Evolutionary conservation across 2,329 filamentous ascomycete genomes (phyloP).

Genomic region (Colletotrichum gigasporum): DNA sequence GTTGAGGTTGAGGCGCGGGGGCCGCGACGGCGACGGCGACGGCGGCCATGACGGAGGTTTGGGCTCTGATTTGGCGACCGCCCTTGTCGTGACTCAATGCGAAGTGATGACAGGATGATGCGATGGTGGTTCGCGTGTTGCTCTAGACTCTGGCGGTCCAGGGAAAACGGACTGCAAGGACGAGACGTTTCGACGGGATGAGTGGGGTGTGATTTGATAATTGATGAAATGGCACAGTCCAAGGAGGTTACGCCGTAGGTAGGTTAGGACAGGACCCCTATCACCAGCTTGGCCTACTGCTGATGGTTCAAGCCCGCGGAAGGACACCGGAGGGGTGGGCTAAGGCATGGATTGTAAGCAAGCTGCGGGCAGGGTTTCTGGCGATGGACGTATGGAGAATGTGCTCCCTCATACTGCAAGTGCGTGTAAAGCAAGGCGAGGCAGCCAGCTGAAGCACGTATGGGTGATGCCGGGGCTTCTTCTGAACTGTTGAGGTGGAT

Average conservation of each 20-base stretch:
- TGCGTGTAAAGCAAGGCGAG: not conserved
- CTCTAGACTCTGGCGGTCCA: slow-evolving; percentile 5
- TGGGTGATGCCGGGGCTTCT: not conserved
- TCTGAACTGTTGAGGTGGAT: not conserved
- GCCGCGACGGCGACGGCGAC: too few species aligned
- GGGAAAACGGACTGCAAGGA: not conserved
- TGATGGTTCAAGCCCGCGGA: not conserved
- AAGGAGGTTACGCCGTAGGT: too few species aligned
- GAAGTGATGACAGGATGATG: slow-evolving; percentile 25
- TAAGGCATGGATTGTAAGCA: too few species aligned
- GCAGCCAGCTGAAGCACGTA: not conserved
- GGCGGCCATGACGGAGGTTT: not conserved
- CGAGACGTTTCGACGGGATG: slow-evolving; percentile 3
- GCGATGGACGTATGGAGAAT: too few species aligned
- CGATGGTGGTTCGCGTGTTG: slow-evolving; percentile 2
- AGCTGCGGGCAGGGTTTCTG: too few species aligned
- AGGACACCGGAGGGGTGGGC: not conserved
- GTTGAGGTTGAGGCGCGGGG: not conserved
- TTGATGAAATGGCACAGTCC: not conserved
- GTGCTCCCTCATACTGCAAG: too few species aligned
- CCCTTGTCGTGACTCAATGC: slow-evolving; percentile 26
- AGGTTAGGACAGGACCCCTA: not conserved
- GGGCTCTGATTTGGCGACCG: slow-evolving; percentile 8
- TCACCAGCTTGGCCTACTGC: too few species aligned
- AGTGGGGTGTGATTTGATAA: slow-evolving; percentile 8